phyloP scores from a whole-genome alignment of 768 basidiomycete species.

The Mycena albidolilacea region DNA sequence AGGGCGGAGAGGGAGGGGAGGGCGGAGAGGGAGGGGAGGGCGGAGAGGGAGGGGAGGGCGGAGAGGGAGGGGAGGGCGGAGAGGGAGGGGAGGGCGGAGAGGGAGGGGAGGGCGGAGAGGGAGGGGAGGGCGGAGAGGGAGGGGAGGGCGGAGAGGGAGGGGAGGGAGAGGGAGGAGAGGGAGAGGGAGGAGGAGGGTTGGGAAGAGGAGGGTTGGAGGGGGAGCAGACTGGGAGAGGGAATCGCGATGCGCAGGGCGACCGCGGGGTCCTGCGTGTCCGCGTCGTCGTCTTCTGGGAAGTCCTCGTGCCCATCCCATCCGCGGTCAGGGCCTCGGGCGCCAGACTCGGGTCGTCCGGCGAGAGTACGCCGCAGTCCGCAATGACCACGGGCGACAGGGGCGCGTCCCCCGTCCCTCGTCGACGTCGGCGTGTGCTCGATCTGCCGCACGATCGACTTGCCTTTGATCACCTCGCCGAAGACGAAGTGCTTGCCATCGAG shows the following conservation, averaged over 20 bases:
- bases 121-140: no score
- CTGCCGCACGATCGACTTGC: conserved; percentile 86
- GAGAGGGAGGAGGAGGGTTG: no score
- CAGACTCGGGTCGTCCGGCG: conserved; percentile 77
- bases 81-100: no score
- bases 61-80: no score
- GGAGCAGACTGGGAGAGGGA: no score
- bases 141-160: no score
- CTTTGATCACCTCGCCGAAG: conserved; percentile 89
- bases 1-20: no score
- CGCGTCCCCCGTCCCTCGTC: conserved; percentile 83
- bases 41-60: no score
- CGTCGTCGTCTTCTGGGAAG: conserved; percentile 89
- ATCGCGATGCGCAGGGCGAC: conserved; percentile 81
- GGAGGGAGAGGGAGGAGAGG: no score
- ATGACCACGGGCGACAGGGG: conserved; percentile 83
- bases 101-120: no score
- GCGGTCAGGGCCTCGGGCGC: conserved; percentile 51
- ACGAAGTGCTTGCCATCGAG: conserved; percentile 89
- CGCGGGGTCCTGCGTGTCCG: conserved; percentile 77
- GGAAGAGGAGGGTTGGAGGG: no score
- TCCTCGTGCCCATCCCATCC: conserved; percentile 85
- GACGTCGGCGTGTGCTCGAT: conserved; percentile 85
- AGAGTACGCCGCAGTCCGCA: conserved; percentile 83
- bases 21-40: no score